Evolutionary conservation across 1,284 basidiomycete species (phyloP), one percentile per base, ranked within the genome.

Genomic region (Malassezia brasiliensis): DNA sequence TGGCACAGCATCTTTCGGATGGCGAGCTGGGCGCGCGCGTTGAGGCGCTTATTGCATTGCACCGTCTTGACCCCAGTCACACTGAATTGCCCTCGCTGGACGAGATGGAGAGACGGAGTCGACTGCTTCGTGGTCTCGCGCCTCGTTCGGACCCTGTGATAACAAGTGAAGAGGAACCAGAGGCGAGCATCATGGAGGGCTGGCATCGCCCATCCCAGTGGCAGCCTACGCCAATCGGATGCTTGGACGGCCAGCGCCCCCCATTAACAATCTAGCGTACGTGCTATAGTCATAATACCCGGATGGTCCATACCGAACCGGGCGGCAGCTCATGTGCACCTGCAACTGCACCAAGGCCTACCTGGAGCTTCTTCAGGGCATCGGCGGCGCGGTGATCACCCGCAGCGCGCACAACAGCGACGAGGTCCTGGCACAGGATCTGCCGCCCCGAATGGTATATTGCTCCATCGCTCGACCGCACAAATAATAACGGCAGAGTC

Each of bases 371-470:
- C 30, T 64, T 60, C 20, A 68, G 52, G 17, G 66, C 60, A 4
- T 68, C 59, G 2, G 51, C 52, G 3, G 56, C 63, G 4, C 63
- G 60, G 8, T 56, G 57, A 49, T 66, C 63, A 17, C 61, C 65
- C 1, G 67, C 64, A 0, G 63, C 63, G 45, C 62, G 58, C 54
- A 69, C 63, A 11, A 69, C 54, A 31, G 64, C 59, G 10, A 66
- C 64, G 15, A 67, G 48, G 36, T 66, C 66, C 39, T 69, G 64
- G 53, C 51, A 59, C 48, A 64, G 57, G 28, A 72, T 52, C 44
- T 66, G 64, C 10, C 66, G 53, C 2, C 64, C 67, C 1, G 69
- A 66, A 41, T 68, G 64, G 48, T 67, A 74, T 2, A 64, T 67
- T 1, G 63, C 64, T 8, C 72, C 71, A 47, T 72, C 68, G 12